Conservation (phyloP, 768 basidiomycete species). For the Lyophyllum decastes region DNA sequence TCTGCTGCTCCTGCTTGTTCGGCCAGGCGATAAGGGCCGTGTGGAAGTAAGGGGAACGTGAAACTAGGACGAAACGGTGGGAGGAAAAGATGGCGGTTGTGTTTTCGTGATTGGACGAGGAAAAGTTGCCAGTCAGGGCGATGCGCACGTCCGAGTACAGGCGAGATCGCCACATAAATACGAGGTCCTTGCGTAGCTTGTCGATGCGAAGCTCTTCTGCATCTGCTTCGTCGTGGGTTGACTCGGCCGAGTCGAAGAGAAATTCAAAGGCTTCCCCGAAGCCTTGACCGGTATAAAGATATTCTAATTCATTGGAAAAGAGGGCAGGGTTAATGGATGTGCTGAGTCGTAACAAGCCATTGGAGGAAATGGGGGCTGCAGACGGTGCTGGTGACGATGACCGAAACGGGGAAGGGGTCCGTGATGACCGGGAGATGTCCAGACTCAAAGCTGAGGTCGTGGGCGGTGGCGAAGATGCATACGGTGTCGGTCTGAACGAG, state of each 20-base stretch:
- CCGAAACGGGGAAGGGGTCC: slow-evolving; percentile 38
- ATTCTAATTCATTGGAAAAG: slow-evolving; percentile 90
- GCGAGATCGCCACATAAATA: slow-evolving; percentile 95
- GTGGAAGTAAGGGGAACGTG: slow-evolving; percentile 87
- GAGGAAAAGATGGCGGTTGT: slow-evolving; percentile 86
- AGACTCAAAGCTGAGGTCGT: slow-evolving; percentile 67
- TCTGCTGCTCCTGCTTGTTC: slow-evolving; percentile 47
- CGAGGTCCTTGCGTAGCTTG: slow-evolving; percentile 89
- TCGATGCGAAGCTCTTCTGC: slow-evolving; percentile 62
- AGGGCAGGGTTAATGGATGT: slow-evolving; percentile 75
- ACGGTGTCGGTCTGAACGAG: slow-evolving; percentile 61
- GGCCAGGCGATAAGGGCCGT: slow-evolving; percentile 73
- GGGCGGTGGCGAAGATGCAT: slow-evolving; percentile 47
- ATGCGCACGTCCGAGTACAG: slow-evolving; percentile 93
- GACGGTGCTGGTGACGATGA: slow-evolving; percentile 50
- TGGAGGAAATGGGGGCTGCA: slow-evolving; percentile 37
- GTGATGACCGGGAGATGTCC: slow-evolving; percentile 39
- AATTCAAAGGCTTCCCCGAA: slow-evolving; percentile 88
- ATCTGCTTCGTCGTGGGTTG: slow-evolving; percentile 46
- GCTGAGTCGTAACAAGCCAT: slow-evolving; percentile 58
- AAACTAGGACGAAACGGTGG: slow-evolving; percentile 91
- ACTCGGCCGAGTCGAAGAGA: slow-evolving; percentile 71
- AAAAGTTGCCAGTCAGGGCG: slow-evolving; percentile 70
- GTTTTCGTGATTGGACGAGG: slow-evolving; percentile 61
- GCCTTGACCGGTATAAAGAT: slow-evolving; percentile 91